These are phyloP conservation scores for Pichia phayaonensis DNA, from an alignment of 805 yeast genomes.

Conservation along the genomic window DNA sequence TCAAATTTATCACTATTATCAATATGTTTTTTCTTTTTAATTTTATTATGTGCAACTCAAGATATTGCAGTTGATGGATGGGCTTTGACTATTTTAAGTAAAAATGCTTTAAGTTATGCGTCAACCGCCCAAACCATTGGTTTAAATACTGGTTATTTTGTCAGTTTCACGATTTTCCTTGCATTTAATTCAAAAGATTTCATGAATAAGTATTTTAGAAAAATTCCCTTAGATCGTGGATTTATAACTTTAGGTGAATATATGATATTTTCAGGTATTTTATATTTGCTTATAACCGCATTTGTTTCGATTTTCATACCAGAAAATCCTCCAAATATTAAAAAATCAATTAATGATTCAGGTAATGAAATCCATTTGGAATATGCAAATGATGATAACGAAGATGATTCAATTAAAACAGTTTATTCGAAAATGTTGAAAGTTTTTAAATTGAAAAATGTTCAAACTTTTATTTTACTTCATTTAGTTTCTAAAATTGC, in stretches of 20 bases:
- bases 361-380: not conserved
- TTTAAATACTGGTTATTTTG: constrained; percentile 84
- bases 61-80: constrained; percentile 99
- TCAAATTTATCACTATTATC: constrained; percentile 53
- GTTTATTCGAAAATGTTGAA: constrained; percentile 62
- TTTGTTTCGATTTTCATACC: constrained; percentile 51
- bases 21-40: constrained; percentile 62
- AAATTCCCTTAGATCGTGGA: constrained; percentile 53
- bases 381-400: constrained; percentile 3
- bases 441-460: constrained; percentile 61
- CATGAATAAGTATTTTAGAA: constrained; percentile 75
- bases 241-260: constrained; percentile 68
- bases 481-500: constrained; percentile 82
- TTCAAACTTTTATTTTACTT: constrained; percentile 65
- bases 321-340: constrained; percentile 59
- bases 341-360: not conserved
- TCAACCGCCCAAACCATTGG: constrained; percentile 98
- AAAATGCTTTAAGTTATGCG: constrained; percentile 77
- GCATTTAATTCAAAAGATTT: constrained; percentile 90
- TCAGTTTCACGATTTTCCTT: constrained; percentile 83
- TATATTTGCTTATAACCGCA: constrained; percentile 61
- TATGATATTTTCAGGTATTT: constrained; percentile 67
- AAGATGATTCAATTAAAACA: constrained; percentile 12
- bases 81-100: constrained; percentile 85
- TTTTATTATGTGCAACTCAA: constrained; percentile 91